These are phyloP conservation scores for Metschnikowia colocasiae DNA, from an alignment of 805 yeast genomes.

Conservation along the genomic window DNA sequence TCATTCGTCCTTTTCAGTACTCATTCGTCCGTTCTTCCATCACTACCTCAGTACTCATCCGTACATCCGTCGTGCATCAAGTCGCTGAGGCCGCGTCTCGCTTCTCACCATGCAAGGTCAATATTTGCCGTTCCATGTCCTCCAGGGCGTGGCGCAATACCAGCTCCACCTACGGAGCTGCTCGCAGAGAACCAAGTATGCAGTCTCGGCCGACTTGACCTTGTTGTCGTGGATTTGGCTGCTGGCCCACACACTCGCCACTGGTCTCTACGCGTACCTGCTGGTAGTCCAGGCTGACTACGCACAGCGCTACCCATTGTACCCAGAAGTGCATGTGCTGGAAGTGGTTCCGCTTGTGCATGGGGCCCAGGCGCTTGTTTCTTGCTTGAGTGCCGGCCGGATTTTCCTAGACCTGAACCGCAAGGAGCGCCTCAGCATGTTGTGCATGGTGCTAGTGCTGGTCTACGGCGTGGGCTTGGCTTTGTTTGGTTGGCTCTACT, in stretches of 20 bases:
- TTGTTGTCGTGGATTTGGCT: conserved; percentile 12
- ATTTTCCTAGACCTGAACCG: conserved; percentile 5
- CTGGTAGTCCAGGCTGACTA: conserved; percentile 7
- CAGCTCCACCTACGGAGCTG: conserved; percentile 6
- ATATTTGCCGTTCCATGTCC: conserved; percentile 9
- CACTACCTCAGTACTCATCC: too few relatives aligned
- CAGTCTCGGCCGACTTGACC: conserved; percentile 15
- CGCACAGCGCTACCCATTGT: conserved; percentile 13
- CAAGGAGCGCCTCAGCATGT: conserved; percentile 11
- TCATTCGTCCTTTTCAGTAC: too few relatives aligned
- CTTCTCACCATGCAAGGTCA: not conserved
- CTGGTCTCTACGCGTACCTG: conserved; percentile 10
- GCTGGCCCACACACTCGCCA: conserved; percentile 9
- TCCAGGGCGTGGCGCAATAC: conserved; percentile 7
- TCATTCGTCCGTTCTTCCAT: too few relatives aligned
- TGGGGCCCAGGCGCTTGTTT: not conserved
- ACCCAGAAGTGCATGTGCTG: conserved; percentile 3
- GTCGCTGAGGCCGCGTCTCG: not conserved
- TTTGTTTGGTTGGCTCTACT: conserved; percentile 4
- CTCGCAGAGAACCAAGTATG: conserved; percentile 4
- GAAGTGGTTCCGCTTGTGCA: not conserved
- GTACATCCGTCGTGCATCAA: too few relatives aligned
- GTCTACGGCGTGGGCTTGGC: not conserved
- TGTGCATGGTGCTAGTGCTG: conserved; percentile 10
- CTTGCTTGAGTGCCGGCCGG: not conserved